These are phyloP conservation scores for Dicorynia guianensis DNA, from an alignment of 306 rosid species.

Conservation along the genomic window DNA sequence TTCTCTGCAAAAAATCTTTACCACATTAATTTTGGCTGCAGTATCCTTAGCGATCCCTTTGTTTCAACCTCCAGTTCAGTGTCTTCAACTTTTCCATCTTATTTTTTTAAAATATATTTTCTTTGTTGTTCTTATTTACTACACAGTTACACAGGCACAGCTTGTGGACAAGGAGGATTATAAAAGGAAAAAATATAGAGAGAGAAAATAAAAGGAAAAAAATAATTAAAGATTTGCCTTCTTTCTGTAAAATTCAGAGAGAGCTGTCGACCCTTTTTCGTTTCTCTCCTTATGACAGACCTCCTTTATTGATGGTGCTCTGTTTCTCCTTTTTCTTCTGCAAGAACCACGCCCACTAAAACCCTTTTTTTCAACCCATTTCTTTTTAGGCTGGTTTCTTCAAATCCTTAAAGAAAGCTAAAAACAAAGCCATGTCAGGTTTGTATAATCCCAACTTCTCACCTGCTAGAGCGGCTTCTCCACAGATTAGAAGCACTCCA, in stretches of 20 bases:
- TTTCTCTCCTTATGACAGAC: slow-evolving; percentile 49
- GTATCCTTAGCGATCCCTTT: slow-evolving; percentile 48
- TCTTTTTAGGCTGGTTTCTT: slow-evolving; percentile 49
- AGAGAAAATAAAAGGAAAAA: slow-evolving; percentile 18
- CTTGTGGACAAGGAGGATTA: slow-evolving; percentile 33
- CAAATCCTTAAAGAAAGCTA: slow-evolving; percentile 54
- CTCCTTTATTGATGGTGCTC: slow-evolving; percentile 63
- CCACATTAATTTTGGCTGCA: slow-evolving; percentile 45
- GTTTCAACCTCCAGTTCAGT: slow-evolving; percentile 28
- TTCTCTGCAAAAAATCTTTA: slow-evolving; percentile 54
- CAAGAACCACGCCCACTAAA: slow-evolving; percentile 59
- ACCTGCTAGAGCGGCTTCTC: slow-evolving; percentile 96
- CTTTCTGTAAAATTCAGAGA: slow-evolving; percentile 56
- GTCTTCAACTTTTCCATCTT: slow-evolving; percentile 30
- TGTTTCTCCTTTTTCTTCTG: slow-evolving; percentile 67
- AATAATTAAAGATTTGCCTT: slow-evolving; percentile 49
- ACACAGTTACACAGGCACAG: slow-evolving; percentile 8
- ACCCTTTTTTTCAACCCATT: slow-evolving; percentile 59
- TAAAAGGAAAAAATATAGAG: slow-evolving; percentile 28
- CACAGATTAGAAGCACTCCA: slow-evolving; percentile 85
- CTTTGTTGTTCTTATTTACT: not conserved
- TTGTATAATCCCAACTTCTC: slow-evolving; percentile 94
- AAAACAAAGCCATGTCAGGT: slow-evolving; percentile 77
- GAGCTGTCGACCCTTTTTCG: slow-evolving; percentile 48
- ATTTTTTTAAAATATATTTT: not conserved